Base-by-base conservation (phyloP, 345 rosid species). In the Populus simonii region DNA sequence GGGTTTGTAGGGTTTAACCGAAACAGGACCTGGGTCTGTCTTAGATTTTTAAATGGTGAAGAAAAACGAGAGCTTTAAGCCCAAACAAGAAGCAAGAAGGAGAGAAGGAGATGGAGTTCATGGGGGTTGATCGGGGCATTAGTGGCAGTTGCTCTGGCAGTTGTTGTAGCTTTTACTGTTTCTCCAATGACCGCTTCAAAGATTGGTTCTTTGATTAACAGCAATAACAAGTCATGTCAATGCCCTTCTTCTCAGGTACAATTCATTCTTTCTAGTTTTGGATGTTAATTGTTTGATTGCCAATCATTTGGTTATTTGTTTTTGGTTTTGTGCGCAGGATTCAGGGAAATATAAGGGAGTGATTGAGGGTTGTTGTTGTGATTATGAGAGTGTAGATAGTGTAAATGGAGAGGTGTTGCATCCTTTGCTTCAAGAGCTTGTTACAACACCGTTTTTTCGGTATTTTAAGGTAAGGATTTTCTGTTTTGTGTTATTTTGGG, bases 311-410 rank as follows among this genome's bases (percentile, higher is more conserved):
- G 13, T 0, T 57, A 1, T 59, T n/a, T 57, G 10, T 23, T n/a
- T 25, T 59, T 13, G 29, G 63, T 3, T 57, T 57, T n/a, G 13
- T 10, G 29, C 11, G 27, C 25, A 59, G 63, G 63, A 59, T 47
- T 76, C 43, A 83, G 83, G 90, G 93, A 84, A 85, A 80, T 88
- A 87, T 79, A 87, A 78, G 59, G 99, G 99, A 39, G 82, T 90
- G 68, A 90, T 96, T 11, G 96, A 93, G 86, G 99, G 89, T 70
- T 96, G 97, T 80, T 92, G 96, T 75, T 93, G 99, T 69, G 93
- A 93, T 76, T 93, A 92, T n/a, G 94, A 96, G 63, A 59, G 29
- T 23, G 63, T 59, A n/a, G 27, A 59, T 59, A 10, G 29, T 23
- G 63, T 59, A 8, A 96, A 96, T 79, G 82, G 77, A 16, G 85